Percentiles rank a stretch among this genome's conserved stretches.
These are phyloP conservation scores for Trichoderma polysporum DNA, from an alignment of 2,329 filamentous ascomycete genomes.

Conservation along the genomic window DNA sequence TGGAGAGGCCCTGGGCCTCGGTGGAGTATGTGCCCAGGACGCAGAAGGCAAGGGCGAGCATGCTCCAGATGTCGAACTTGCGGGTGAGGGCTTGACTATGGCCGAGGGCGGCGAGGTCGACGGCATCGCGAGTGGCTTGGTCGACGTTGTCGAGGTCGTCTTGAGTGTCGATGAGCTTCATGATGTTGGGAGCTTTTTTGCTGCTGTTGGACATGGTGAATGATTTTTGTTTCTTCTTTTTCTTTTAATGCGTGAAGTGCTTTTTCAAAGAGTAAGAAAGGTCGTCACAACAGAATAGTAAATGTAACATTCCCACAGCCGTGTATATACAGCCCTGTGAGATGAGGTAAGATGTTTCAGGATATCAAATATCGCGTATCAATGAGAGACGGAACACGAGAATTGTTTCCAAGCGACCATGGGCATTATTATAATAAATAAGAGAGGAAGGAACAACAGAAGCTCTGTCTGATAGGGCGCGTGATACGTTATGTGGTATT, in stretches of 20 bases:
- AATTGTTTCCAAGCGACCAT: neutral
- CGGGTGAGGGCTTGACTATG: constrained; percentile 41
- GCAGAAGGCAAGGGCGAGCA: constrained; percentile 57
- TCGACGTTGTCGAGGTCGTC: constrained; percentile 23
- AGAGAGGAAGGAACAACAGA: neutral
- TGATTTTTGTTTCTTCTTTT: neutral
- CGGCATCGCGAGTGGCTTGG: constrained; percentile 37
- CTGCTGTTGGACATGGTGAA: neutral
- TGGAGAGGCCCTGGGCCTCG: constrained; percentile 49
- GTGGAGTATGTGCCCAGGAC: constrained; percentile 60
- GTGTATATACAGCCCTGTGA: neutral
- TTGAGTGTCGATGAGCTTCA: constrained; percentile 36
- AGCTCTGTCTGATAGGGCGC: neutral
- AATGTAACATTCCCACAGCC: neutral
- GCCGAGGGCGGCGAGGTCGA: constrained; percentile 42
- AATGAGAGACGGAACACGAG: neutral
- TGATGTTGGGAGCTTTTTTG: constrained; percentile 4
- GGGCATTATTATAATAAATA: neutral
- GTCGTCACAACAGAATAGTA: neutral
- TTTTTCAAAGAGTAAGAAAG: neutral
- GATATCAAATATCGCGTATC: neutral
- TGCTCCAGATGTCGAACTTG: constrained; percentile 55
- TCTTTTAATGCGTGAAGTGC: neutral
- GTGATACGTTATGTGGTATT: constrained; percentile 8
- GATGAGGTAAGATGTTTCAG: neutral